Evolutionary conservation across 2,329 filamentous ascomycete genomes (phyloP).

Genomic region (Hypoxylon rubiginosum): DNA sequence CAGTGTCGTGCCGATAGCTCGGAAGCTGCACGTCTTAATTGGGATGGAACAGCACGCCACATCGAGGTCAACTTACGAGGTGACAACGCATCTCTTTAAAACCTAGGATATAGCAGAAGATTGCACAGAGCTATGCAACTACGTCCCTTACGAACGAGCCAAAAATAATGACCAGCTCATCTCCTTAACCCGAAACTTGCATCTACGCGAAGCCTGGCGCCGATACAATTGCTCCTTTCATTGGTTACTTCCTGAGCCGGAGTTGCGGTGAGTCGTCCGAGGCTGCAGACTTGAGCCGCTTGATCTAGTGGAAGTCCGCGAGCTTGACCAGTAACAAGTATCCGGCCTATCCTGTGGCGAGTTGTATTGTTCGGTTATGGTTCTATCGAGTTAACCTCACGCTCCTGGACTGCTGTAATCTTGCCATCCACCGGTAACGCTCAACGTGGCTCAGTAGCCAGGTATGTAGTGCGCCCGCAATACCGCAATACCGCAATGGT

Average conservation of each 20-base stretch:
- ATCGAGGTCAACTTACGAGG: constrained; percentile 17
- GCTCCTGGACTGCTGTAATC: constrained; percentile 15
- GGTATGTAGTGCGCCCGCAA: constrained; percentile 7
- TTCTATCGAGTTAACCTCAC: constrained; percentile 12
- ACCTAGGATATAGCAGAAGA: constrained; percentile 7
- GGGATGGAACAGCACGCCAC: constrained; percentile 32
- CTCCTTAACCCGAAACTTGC: constrained; percentile 35
- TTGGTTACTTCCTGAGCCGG: constrained; percentile 25
- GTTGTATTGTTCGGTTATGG: constrained; percentile 14
- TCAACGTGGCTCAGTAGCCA: constrained; percentile 2
- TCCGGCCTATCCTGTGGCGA: constrained; percentile 16
- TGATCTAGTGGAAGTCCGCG: constrained; percentile 18
- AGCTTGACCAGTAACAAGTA: constrained; percentile 9
- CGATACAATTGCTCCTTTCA: constrained; percentile 16
- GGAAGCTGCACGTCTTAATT: constrained; percentile 35
- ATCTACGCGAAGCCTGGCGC: constrained; percentile 19
- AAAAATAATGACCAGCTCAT: constrained; percentile 4
- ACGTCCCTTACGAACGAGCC: constrained; percentile 11
- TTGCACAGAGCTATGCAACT: constrained; percentile 10
- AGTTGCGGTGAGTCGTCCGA: constrained; percentile 36
- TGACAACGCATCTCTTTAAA: constrained; percentile 18
- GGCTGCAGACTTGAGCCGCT: constrained; percentile 33
- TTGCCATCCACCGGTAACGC: background rate
- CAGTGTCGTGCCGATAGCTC: constrained; percentile 22
- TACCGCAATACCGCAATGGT: no score